Evolutionary conservation across 495 filamentous ascomycete species (phyloP), one percentile per base, ranked within the genome.

Genomic region (Bombardia bombarda): DNA sequence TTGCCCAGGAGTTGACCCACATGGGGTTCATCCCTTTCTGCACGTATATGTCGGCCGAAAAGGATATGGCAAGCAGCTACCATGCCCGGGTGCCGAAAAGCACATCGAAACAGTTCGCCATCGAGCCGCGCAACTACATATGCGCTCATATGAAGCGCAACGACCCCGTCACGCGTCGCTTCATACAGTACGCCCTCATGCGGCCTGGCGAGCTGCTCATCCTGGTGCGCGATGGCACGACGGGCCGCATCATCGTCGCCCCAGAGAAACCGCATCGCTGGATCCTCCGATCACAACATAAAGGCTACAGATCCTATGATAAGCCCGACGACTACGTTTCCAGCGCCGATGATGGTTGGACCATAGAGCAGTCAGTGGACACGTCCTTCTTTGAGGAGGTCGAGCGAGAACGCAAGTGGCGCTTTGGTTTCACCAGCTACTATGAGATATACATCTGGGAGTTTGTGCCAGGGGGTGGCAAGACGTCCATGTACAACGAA

Each of bases 381-480:
- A 45, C 55, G 12, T 31, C 45, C 7, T 73, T 72, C 37, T 71
- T 69, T 32, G 58, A 66, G 3, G 47, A 58, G 32, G 60, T 69
- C 32, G 65, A 70, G 13, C 37, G 43, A 4, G 40, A 55, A 10
- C 43, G 70, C 26, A 47, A 63, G 26, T 77, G 70, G 71, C 58
- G 58, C 22, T 65, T 75, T 22, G 56, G 56, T 10, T 76, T 75
- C 43, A 58, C 66, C 20, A 65, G 72, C 18, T 74, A 70, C 45
- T 69, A 71, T 42, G 72, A 75, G 48, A 54, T 78, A 20, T 71
- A 67, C 40, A 51, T 78, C 8, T 74, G 71, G 70, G 66, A 74
- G 43, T 62, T 64, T 22, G 54, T 49, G n/a, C 60, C 72, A 13
- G 63, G 63, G 6, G 19, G 57, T 8, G 34, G 43, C 1, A 28